Evolutionary conservation across 768 basidiomycete genomes (phyloP).

Genomic region (Mycena vulgaris): DNA sequence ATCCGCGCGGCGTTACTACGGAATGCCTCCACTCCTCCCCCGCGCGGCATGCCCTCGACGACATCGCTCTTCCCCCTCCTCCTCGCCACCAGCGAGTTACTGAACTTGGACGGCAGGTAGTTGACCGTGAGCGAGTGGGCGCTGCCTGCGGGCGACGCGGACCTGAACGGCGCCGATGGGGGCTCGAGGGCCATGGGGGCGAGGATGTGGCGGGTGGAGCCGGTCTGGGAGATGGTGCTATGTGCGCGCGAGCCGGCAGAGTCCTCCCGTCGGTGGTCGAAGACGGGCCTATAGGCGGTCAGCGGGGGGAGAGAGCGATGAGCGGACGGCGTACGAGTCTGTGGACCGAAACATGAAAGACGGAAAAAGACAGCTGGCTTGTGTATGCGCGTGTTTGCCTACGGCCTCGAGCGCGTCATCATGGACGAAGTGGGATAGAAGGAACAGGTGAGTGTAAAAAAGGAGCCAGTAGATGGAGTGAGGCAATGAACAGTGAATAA

Average conservation of each 20-base stretch:
- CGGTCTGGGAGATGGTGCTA: constrained; percentile 49
- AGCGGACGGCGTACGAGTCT: constrained; percentile 17
- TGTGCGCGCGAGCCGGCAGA: constrained; percentile 51
- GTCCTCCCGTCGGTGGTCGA: constrained; percentile 3
- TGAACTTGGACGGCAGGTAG: constrained; percentile 76
- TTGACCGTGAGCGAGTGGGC: constrained; percentile 63
- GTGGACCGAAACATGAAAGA: constrained; percentile 14
- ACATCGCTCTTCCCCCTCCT: neutral
- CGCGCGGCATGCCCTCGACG: constrained; percentile 48
- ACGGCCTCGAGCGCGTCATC: too few species aligned
- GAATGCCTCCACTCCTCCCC: constrained; percentile 74
- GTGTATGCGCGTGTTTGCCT: neutral
- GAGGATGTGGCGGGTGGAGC: constrained; percentile 56
- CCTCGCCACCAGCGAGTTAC: constrained; percentile 56
- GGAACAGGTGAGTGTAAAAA: too few species aligned
- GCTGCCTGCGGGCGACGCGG: constrained; percentile 18
- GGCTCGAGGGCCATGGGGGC: constrained; percentile 48
- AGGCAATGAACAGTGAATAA: too few species aligned
- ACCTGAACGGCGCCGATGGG: constrained; percentile 48
- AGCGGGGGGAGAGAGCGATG: neutral
- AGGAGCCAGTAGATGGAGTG: too few species aligned
- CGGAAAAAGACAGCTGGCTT: neutral
- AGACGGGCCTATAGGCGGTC: neutral
- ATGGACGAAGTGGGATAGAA: too few species aligned
- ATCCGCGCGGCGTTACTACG: constrained; percentile 60